Percentiles rank a stretch among this genome's conserved stretches.
Evolutionary conservation across 176 grass and related monocot species (phyloP).

Genomic region (Metroxylon sagu): DNA sequence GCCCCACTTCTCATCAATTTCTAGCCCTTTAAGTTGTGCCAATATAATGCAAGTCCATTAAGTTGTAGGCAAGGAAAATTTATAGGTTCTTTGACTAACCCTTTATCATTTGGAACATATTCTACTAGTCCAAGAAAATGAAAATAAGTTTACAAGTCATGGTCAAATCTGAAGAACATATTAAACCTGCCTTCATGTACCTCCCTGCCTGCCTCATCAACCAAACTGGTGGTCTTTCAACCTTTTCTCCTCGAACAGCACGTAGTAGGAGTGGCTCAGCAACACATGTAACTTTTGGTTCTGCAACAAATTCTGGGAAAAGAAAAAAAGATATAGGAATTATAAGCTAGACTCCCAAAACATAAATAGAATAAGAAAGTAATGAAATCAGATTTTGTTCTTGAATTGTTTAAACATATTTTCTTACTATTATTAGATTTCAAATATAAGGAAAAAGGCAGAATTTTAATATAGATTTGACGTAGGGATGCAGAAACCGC

Average conservation of each 20-base stretch:
- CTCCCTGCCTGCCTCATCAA: slow-evolving; percentile 98
- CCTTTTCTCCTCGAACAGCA: slow-evolving; percentile 74
- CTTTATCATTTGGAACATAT: too few relatives aligned
- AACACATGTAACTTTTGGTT: slow-evolving; percentile 24
- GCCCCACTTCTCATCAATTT: too few relatives aligned
- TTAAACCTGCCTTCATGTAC: slow-evolving; percentile 97
- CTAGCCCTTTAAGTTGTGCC: too few relatives aligned
- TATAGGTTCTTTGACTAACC: too few relatives aligned
- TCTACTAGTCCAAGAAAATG: not conserved
- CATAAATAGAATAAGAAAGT: not conserved
- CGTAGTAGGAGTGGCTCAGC: slow-evolving; percentile 79
- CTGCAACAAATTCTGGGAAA: slow-evolving; percentile 53
- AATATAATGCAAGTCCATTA: too few relatives aligned
- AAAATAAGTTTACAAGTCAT: not conserved
- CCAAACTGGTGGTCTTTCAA: slow-evolving; percentile 91
- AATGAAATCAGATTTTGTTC: not conserved
- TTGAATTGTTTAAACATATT: too few relatives aligned
- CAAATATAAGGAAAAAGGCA: too few relatives aligned
- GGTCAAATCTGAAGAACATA: not conserved
- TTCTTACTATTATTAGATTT: too few relatives aligned
- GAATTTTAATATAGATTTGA: too few relatives aligned
- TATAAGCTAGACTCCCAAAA: not conserved
- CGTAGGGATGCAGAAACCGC: too few relatives aligned
- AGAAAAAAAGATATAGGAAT: not conserved
- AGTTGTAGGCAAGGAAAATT: too few relatives aligned